Base-by-base conservation (phyloP, 1,139 yeast species). In the Tardiomyces depauwii region DNA sequence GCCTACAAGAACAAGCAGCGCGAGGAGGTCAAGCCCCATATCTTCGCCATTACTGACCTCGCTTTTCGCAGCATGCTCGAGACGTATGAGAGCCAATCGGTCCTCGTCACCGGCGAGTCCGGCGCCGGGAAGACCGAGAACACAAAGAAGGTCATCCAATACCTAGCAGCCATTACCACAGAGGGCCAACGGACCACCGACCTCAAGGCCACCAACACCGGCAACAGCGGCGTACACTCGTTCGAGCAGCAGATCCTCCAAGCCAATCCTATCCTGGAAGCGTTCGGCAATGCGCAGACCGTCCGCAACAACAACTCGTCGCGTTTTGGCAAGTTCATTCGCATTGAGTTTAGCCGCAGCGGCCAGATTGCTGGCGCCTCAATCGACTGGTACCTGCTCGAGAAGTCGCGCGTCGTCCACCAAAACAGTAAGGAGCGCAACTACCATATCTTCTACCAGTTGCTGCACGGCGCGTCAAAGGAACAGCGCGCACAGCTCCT, bases 71-170 rank as follows among this genome's bases (percentile, higher is more conserved):
- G 82, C 57, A 71, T 91, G 64, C 69, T 87, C 18, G 72, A 75
- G 28, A 81, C 83, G 55, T 74, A 70, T 44, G 81, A 80, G 57
- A 84, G 89, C 63, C 98, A 93, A 65, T 81, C 94, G 14, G 87
- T 93, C 45, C 70, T 93, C 46, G 97, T 93, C 12, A 93, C 98
- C 1, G 99, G 99, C 51, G 99, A 93, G 62, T 84, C 95, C 27
- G 99, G 98, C 51, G 98, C 98, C 0, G 98, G 98, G 48, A 91
- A 91, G 63, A 91, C 98, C 0, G 98, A 91, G 66, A 91, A 87
- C 56, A 91, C 98, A n/a, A 91, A 91, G 63, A 87, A 85, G 59
- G 89, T 91, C 49, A 84, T 93, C 53, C 97, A 89, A 63, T 91
- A 88, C 63, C 72, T 93, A 47, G 87, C 96, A 0, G 80, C 89